Conservation (phyloP, 805 yeast genomes). For the Cyberlindnera galapagoensis region DNA sequence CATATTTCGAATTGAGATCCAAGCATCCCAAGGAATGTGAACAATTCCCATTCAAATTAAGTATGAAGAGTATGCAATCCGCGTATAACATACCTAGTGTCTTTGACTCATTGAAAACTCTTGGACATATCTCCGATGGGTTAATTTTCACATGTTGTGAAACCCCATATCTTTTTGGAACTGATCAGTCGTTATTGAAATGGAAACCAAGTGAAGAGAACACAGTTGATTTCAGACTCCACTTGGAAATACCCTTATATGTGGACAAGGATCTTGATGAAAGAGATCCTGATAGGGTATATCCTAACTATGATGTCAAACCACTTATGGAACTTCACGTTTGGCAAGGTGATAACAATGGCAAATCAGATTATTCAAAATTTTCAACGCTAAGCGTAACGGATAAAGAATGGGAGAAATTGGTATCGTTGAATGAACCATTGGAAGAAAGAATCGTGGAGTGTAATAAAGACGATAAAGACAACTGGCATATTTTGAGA, state of each 20-base stretch:
- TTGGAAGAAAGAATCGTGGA: constrained; percentile 86
- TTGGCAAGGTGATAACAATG: constrained; percentile 72
- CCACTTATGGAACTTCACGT: constrained; percentile 65
- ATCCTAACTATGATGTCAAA: constrained; percentile 72
- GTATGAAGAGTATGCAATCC: constrained; percentile 82
- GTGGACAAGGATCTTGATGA: constrained; percentile 54
- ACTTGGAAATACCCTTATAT: constrained; percentile 49
- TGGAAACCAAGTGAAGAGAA: constrained; percentile 98
- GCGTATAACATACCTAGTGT: constrained; percentile 75
- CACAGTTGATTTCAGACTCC: constrained; percentile 80
- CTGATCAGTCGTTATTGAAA: constrained; percentile 78
- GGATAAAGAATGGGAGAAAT: constrained; percentile 74
- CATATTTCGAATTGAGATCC: constrained; percentile 66
- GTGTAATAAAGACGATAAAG: constrained; percentile 57
- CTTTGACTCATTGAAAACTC: constrained; percentile 58
- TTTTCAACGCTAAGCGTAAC: constrained; percentile 58
- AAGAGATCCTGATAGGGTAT: constrained; percentile 66
- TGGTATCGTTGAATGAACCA: constrained; percentile 70
- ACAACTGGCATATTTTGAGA: constrained; percentile 75
- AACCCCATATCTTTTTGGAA: constrained; percentile 82
- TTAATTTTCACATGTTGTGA: constrained; percentile 87
- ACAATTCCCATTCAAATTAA: constrained; percentile 77
- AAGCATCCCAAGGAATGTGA: constrained; percentile 67
- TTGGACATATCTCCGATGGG: constrained; percentile 91
- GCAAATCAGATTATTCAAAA: constrained; percentile 53